A percentile compares a stretch with the other conserved stretches of the same genome.
phyloP scores from a whole-genome alignment of 2,329 filamentous ascomycete genomes.

The Periconia sp. region DNA sequence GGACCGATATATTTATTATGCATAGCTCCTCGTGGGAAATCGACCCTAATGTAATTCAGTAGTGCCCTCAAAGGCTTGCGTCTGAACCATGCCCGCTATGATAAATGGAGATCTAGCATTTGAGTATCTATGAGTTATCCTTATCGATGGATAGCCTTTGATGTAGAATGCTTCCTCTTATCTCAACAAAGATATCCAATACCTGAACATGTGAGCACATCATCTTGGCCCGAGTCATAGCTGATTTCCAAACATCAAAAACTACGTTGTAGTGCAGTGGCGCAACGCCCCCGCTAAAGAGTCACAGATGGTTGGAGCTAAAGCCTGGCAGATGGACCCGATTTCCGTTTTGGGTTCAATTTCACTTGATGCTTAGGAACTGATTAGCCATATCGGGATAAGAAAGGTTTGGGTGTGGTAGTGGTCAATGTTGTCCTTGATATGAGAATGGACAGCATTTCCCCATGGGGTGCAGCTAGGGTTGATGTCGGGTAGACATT shows the following conservation, averaged over 20 bases:
- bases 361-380: neutral
- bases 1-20: too few species aligned
- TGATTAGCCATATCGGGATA: slow-evolving; percentile 9
- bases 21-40: too few species aligned
- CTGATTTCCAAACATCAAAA: neutral
- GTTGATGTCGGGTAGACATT: slow-evolving; percentile 3
- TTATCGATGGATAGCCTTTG: too few species aligned
- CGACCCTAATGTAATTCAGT: too few species aligned
- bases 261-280: neutral
- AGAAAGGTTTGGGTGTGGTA: neutral
- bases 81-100: too few species aligned
- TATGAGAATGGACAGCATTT: slow-evolving; percentile 7
- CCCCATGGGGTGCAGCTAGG: slow-evolving; percentile 7
- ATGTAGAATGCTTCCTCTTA: too few species aligned
- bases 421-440: neutral
- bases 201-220: neutral
- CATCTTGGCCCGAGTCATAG: neutral
- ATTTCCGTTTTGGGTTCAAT: slow-evolving; percentile 11
- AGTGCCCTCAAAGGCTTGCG: too few species aligned
- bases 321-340: slow-evolving; percentile 7
- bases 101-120: too few species aligned
- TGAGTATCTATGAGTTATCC: too few species aligned
- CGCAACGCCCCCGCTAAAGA: neutral
- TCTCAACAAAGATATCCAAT: neutral
- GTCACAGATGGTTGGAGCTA: slow-evolving; percentile 5